A percentile compares a stretch with the other conserved stretches of the same genome.
phyloP scores from a whole-genome alignment of 768 basidiomycete species.

The Suillus paluster region DNA sequence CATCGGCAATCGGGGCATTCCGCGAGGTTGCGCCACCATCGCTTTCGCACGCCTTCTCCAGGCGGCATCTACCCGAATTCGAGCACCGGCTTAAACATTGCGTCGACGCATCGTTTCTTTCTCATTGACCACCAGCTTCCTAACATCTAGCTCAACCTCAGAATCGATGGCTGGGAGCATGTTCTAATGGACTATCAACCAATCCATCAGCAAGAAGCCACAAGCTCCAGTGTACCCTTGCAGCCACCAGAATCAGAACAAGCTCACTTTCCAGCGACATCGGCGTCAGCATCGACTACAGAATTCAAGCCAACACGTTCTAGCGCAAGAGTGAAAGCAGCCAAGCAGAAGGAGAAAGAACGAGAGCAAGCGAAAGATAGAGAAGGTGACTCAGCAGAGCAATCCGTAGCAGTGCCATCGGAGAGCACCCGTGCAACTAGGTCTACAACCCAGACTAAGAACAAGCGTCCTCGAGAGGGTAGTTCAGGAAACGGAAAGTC shows the following conservation, averaged over 20 bases:
- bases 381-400: conserved; percentile 54
- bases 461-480: conserved; percentile 56
- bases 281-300: conserved; percentile 40
- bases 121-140: conserved; percentile 29
- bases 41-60: conserved; percentile 37
- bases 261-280: conserved; percentile 39
- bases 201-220: conserved; percentile 71
- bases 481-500: conserved; percentile 62
- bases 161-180: conserved; percentile 87
- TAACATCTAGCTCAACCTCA: conserved; percentile 20
- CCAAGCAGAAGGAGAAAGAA: conserved; percentile 67
- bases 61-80: conserved; percentile 17
- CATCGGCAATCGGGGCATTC: conserved; percentile 8
- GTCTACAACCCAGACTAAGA: conserved; percentile 41
- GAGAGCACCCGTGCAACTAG: conserved; percentile 50
- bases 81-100: conserved; percentile 21
- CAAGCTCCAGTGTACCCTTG: conserved; percentile 60
- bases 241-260: conserved; percentile 47
- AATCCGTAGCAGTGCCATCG: conserved; percentile 41
- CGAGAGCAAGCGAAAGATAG: conserved; percentile 58
- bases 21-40: conserved; percentile 12
- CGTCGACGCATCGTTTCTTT: conserved; percentile 23
- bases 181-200: conserved; percentile 91
- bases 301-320: conserved; percentile 68
- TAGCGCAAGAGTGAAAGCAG: conserved; percentile 77